Evolutionary conservation across 2,329 filamentous ascomycete species (phyloP), one percentile per base, ranked within the genome.

Genomic region (Xylariomycetidae sp.): DNA sequence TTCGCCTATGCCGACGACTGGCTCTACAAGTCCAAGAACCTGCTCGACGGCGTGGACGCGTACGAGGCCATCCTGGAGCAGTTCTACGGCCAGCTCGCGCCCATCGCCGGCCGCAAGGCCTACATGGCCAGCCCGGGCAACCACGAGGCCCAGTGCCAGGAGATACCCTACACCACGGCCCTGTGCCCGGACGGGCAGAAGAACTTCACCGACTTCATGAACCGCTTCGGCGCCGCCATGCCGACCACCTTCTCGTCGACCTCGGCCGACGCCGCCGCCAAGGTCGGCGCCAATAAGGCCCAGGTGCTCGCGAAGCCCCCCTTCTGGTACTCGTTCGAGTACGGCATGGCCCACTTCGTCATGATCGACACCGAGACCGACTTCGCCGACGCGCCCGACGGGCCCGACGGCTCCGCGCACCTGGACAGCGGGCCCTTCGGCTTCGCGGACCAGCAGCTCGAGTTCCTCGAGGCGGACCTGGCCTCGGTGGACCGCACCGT

Each of bases 241-340:
- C 70, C 73, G 0, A 63, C 56, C 0, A 55, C 68, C 0, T 77
- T 76, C 43, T 27, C 58, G 0, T 77, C 73, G 0, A 64, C 61
- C 0, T 77, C 72, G 0, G 34, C 53, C 8, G 57, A 64, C 49
- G 48, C 42, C 3, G 51, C 53, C 0, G 70, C 70, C 1, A 61
- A 61, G 27, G 41, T 62, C 4, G 56, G 54, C 16, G 70, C 72
- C 27, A 62, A 64, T 38, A 64, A 63, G 44, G 72, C 73, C 2
- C 44, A 50, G 15, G 16, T 49, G 25, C 58, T 72, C 7, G 57
- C 70, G 4, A 62, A 68, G n/a, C 69, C 72, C 12, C 68, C 71
- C 1, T 75, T 76, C 46, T 77, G 73, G 73, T 77, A 74, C 57
- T 73, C 69, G 0, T 78, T 77, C 47, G 73, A 77, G 39, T 75